Evolutionary conservation across 1,284 basidiomycete species (phyloP).

Genomic region (Sanguinoderma infundibulare): DNA sequence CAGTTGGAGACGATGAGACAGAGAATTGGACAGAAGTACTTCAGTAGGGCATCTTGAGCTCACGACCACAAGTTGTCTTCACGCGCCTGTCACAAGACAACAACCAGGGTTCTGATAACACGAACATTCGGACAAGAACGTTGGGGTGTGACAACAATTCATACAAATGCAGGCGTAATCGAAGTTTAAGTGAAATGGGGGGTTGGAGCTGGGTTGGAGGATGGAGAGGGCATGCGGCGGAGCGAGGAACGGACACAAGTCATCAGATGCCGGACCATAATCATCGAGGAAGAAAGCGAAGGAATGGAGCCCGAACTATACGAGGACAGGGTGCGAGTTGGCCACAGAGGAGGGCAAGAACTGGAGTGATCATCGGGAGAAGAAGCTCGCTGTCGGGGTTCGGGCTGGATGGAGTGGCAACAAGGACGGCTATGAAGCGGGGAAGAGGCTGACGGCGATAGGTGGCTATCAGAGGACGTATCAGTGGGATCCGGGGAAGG

Average conservation of each 20-base stretch:
- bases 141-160: neutral
- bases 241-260: too few relatives aligned
- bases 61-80: neutral
- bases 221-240: neutral
- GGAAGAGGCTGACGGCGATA: neutral
- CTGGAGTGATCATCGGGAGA: neutral
- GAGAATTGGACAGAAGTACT: neutral
- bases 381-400: neutral
- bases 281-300: neutral
- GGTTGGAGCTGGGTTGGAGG: too few relatives aligned
- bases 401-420: neutral
- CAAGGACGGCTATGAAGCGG: neutral
- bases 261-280: neutral
- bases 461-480: neutral
- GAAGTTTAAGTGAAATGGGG: neutral
- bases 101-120: neutral
- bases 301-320: neutral
- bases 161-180: neutral
- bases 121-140: neutral
- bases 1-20: too few relatives aligned
- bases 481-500: conserved; percentile 4
- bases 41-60: neutral
- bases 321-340: neutral
- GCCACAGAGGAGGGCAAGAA: neutral
- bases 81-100: neutral